Percentiles rank a stretch among this genome's conserved stretches.
Conservation (phyloP, 179 eudicot species). For the Vitellaria paradoxa region DNA sequence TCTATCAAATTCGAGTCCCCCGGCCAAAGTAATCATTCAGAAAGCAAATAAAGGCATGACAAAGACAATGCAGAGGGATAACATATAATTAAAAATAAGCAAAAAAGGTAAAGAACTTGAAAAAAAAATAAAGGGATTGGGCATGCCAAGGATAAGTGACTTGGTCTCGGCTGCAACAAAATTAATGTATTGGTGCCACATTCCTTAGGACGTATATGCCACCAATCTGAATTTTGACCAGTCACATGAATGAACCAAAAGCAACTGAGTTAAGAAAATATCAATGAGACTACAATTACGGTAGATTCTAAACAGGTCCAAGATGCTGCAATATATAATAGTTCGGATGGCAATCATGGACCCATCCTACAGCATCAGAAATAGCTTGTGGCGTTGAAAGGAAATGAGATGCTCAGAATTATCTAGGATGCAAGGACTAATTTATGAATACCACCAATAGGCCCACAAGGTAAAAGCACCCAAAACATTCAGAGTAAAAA, state of each 20-base stretch:
- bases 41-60: neutral
- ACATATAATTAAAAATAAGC: neutral
- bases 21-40: constrained; percentile 18
- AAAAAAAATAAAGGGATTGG: neutral
- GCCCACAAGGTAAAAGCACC: no score
- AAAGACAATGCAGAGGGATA: neutral
- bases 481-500: no score
- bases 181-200: neutral
- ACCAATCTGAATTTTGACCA: neutral
- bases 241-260: neutral
- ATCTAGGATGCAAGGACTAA: no score
- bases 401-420: no score
- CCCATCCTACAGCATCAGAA: no score
- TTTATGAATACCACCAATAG: no score
- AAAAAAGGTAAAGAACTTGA: neutral
- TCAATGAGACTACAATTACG: neutral
- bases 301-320: no score
- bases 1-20: constrained; percentile 25
- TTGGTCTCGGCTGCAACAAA: neutral
- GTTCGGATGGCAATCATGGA: no score
- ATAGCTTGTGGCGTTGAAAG: no score
- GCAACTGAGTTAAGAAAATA: neutral
- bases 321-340: no score
- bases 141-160: neutral
- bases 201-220: neutral